Evolutionary conservation across 805 yeast species (phyloP).

Genomic region (Lipomyces yamadae): DNA sequence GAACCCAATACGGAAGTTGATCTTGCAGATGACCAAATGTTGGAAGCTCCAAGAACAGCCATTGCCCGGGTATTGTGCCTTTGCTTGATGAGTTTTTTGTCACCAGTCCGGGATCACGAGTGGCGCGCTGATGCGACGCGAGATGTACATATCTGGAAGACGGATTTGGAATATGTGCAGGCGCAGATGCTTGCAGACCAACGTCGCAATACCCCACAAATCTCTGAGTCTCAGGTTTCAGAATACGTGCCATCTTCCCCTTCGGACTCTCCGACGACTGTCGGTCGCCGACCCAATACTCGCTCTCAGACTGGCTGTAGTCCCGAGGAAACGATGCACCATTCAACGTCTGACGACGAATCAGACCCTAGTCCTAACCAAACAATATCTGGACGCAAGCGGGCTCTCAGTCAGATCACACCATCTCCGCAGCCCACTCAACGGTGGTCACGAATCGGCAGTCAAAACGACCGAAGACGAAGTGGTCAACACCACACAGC

Average conservation of each 20-base stretch:
- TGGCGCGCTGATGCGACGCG: neutral
- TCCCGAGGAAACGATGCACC: neutral
- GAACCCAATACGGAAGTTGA: slow-evolving; percentile 4
- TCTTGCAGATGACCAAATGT: slow-evolving; percentile 1
- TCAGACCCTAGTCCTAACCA: neutral
- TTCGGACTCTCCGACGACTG: neutral
- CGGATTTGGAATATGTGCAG: neutral
- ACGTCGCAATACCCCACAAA: neutral
- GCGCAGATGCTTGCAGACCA: neutral
- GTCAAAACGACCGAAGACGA: neutral
- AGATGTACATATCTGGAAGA: neutral
- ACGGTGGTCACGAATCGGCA: neutral
- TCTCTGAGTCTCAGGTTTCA: neutral
- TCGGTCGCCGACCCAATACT: neutral
- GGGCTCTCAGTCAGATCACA: neutral
- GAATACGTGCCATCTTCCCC: neutral
- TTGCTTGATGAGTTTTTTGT: slow-evolving; percentile 5
- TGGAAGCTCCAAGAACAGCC: neutral
- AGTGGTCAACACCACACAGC: neutral
- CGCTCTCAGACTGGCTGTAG: neutral
- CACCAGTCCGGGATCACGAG: neutral
- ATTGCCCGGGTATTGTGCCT: slow-evolving; percentile 6
- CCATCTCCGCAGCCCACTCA: neutral
- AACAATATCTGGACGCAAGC: neutral
- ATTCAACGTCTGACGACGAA: neutral